Evolutionary conservation across 257 asterid genomes (phyloP).

Genomic region (Gentiana straminea): DNA sequence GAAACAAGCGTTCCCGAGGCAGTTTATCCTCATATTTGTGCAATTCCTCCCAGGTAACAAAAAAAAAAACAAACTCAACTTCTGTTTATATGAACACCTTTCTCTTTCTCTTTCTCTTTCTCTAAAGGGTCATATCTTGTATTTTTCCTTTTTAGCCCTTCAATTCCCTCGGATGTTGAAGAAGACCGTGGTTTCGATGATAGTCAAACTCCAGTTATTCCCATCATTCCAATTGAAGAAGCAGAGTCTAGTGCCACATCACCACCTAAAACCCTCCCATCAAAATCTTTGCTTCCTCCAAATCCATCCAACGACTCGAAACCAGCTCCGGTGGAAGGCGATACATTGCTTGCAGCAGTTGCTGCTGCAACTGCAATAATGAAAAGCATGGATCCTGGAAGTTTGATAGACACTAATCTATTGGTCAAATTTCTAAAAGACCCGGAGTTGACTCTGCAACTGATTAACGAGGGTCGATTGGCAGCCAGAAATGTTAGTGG

Average conservation of each 20-base stretch:
- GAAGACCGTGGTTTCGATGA: conserved; percentile 19
- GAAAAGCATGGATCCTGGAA: conserved; percentile 16
- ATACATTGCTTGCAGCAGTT: conserved; percentile 23
- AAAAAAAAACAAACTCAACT: not conserved
- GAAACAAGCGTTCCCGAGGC: conserved; percentile 18
- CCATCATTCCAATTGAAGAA: conserved; percentile 33
- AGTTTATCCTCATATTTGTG: conserved; percentile 19
- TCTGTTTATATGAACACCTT: not conserved
- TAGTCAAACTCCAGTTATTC: conserved; percentile 20
- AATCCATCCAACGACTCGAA: conserved; percentile 8
- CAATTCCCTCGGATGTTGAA: conserved; percentile 8
- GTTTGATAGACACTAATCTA: conserved; percentile 22
- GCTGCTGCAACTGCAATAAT: conserved; percentile 33
- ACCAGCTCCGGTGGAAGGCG: conserved; percentile 12
- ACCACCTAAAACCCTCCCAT: not conserved
- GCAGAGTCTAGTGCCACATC: conserved; percentile 7
- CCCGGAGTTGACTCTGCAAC: conserved; percentile 29
- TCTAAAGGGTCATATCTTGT: conserved; percentile 13
- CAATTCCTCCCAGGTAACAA: conserved; percentile 31
- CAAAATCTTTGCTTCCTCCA: conserved; percentile 2
- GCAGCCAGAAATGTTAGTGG: conserved; percentile 3
- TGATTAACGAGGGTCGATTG: conserved; percentile 12
- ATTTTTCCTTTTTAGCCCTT: conserved; percentile 20
- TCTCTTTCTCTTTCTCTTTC: conserved; percentile 2
- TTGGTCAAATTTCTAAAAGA: conserved; percentile 26